Base-by-base conservation (phyloP, 305 asterid species). In the Striga hermonthica region DNA sequence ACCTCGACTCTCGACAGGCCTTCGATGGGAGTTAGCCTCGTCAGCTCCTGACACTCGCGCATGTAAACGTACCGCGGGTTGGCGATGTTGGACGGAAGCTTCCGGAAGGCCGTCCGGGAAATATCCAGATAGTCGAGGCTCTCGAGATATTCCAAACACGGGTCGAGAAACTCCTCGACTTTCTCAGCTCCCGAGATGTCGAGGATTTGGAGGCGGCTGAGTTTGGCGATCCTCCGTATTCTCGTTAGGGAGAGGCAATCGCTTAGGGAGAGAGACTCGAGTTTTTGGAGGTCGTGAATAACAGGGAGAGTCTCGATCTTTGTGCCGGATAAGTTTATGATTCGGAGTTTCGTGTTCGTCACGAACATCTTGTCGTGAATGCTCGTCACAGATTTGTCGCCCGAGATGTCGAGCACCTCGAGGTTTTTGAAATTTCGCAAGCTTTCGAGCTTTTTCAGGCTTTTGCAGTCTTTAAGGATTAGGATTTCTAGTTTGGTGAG, bases 111-210 rank as follows among this genome's bases (percentile, higher is more conserved):
- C 16, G 87, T 80, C 56, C 66, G 9, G 6, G 87, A 82, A 7
- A 72, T 64, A 62, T 82, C 76, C 60, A 80, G 60, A 39, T 66
- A 40, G 44, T 12, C 55, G 37, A 77, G 75, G 37, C 22, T 57
- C 4, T 0, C 0, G 37, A 71, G 74, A 0, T 38, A 45, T 22
- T 75, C 62, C n/a, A 80, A 57, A 3, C 76, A 70, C 7, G 68
- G 76, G 54, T 82, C 81, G 6, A 73, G 75, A 53, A 77, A 69
- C 54, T 68, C 76, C 6, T 80, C 71, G 15, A 79, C 77, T 3
- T 57, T 28, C 9, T 0, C 16, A 54, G 85, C 57, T 9, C 81
- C 85, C 7, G 83, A 64, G 31, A 78, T 76, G 49, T 78, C 81
- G 15, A 82, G 68, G 47, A 73, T 57, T 13, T 74, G 67, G 66